Evolutionary conservation across 129 eudicot genomes (phyloP), one percentile per base, ranked within the genome.

Genomic region (Apium graveolens): DNA sequence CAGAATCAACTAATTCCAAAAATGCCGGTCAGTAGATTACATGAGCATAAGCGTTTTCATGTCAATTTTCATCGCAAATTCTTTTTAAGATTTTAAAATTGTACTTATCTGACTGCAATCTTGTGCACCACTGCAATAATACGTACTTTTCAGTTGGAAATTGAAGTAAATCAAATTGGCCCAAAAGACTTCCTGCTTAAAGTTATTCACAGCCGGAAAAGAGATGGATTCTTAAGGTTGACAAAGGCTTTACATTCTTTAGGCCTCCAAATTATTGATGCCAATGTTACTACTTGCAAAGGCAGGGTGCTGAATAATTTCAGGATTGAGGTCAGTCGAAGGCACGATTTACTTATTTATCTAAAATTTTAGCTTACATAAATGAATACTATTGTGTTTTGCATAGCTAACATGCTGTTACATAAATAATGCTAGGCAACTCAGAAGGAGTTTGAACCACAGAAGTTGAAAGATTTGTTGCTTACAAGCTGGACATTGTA

Each of bases 261-360:
- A 72, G 93, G 93, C 27, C 87, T 93, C 32, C 79, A 86, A 80
- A 90, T 91, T 3, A 83, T 48, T n/a, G 96, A 91, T 77, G 86
- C 78, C 31, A 93, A 86, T 81, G 82, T 86, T 39, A 83, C 91
- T 42, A 85, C 91, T 21, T 83, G 75, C 20, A 63, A 89, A 63
- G 95, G 86, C 43, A 75, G 78, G 57, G 84, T 90, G n/a, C 77
- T 85, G 83, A 90, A 83, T 83, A 57, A 81, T 77, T 84, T 90
- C 72, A 81, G 35, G 37, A 82, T 90, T 46, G 82, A 88, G 93
- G 98, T 87, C 78, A 69, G 74, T 44, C 26, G 3, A 42, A 11
- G 43, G 26, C 26, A 60, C 8, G 0, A 5, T 49, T 62, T 62
- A 9, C 16, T 2, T n/a, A 60, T 4, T 60, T 60, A 13, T n/a